A percentile compares a stretch with the other conserved stretches of the same genome.
Conservation (phyloP, 2,329 filamentous ascomycete species). For the Fusarium chuoi region DNA sequence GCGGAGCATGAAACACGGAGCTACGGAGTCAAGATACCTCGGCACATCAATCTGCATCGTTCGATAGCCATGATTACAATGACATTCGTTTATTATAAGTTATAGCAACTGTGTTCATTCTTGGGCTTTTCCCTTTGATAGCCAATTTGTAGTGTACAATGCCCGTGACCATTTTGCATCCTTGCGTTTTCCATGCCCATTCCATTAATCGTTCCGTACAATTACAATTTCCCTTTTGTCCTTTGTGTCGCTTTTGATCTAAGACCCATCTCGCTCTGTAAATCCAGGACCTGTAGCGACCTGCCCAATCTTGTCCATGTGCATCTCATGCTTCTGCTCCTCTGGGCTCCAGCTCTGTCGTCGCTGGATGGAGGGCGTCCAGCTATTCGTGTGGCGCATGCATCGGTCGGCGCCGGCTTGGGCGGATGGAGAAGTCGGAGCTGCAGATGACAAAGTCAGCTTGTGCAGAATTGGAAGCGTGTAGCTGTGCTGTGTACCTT, state of each 20-base stretch:
- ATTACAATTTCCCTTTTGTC: neutral
- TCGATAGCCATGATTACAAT: slow-evolving; percentile 15
- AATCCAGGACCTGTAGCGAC: slow-evolving; percentile 55
- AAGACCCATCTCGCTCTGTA: slow-evolving; percentile 48
- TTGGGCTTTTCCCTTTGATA: neutral
- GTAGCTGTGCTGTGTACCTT: slow-evolving; percentile 10
- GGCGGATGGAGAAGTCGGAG: slow-evolving; percentile 26
- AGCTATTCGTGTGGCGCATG: slow-evolving; percentile 51
- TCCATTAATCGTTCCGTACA: neutral
- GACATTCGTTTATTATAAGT: slow-evolving; percentile 9
- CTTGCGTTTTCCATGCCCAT: neutral
- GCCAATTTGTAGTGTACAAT: slow-evolving; percentile 10
- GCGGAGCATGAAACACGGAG: slow-evolving; percentile 21
- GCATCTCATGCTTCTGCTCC: slow-evolving; percentile 63
- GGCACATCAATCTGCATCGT: slow-evolving; percentile 8
- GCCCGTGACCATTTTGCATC: neutral
- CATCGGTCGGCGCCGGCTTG: slow-evolving; percentile 47
- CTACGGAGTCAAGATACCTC: slow-evolving; percentile 37
- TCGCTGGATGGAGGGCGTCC: slow-evolving; percentile 57
- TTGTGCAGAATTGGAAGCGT: neutral
- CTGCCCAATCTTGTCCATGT: slow-evolving; percentile 56
- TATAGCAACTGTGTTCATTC: neutral
- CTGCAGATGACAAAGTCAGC: slow-evolving; percentile 21
- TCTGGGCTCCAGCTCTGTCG: slow-evolving; percentile 65
- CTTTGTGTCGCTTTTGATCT: neutral